Conservation (phyloP, 1,284 basidiomycete genomes). For the Abortiporus biennis region DNA sequence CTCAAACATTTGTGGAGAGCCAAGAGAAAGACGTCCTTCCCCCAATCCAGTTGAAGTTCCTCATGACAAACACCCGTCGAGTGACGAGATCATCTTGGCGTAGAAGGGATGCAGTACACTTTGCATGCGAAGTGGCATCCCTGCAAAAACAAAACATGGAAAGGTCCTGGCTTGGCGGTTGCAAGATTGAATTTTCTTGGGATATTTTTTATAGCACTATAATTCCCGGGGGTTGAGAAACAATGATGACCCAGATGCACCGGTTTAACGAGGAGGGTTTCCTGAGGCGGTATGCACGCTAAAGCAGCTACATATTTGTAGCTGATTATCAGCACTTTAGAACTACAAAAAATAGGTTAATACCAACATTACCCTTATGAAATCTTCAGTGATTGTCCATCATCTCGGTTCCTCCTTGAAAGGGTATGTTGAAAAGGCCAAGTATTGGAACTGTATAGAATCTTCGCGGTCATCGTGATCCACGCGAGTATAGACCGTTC, state of each 20-base stretch:
- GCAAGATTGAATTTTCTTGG: not conserved
- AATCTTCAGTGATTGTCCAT: not conserved
- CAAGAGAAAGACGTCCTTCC: not conserved
- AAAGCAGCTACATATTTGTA: too few species aligned
- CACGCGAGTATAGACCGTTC: not conserved
- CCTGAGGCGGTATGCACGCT: too few species aligned
- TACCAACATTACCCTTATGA: too few species aligned
- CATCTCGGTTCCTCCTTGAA: not conserved
- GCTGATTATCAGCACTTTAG: too few species aligned
- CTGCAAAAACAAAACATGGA: not conserved
- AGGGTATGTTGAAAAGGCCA: not conserved
- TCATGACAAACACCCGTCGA: not conserved
- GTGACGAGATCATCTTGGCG: not conserved
- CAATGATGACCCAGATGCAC: not conserved
- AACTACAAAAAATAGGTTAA: too few species aligned
- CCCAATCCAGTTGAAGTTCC: not conserved
- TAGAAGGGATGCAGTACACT: not conserved
- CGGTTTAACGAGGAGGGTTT: too few species aligned
- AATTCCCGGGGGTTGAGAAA: not conserved
- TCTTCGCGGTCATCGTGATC: not conserved
- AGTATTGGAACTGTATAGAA: not conserved
- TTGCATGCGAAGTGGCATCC: not conserved
- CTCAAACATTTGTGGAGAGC: too few species aligned
- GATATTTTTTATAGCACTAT: not conserved
- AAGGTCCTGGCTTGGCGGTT: not conserved